Evolutionary conservation across 345 rosid genomes (phyloP).

Genomic region (Turritis glabra): DNA sequence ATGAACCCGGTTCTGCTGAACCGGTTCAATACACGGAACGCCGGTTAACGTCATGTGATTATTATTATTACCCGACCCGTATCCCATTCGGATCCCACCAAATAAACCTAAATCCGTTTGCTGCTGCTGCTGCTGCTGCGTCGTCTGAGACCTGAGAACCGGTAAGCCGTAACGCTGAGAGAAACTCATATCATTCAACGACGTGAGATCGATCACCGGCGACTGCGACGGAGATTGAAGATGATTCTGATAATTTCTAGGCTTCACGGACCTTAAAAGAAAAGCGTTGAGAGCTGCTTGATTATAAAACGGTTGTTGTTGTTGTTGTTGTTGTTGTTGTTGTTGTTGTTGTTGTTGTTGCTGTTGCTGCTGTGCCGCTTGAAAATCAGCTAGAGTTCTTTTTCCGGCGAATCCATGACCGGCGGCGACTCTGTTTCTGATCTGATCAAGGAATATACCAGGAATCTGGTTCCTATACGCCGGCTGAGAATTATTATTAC

Average conservation of each 20-base stretch:
- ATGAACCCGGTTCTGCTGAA: constrained; percentile 40
- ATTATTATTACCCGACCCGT: constrained; percentile 22
- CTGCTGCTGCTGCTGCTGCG: constrained; percentile 33
- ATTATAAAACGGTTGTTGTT: constrained; percentile 31
- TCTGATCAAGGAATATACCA: constrained; percentile 63
- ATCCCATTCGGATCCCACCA: constrained; percentile 31
- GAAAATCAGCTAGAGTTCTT: constrained; percentile 70
- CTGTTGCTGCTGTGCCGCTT: constrained; percentile 41
- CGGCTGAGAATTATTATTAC: constrained; percentile 30
- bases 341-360: constrained; percentile 22
- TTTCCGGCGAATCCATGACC: constrained; percentile 53
- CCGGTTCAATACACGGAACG: constrained; percentile 44
- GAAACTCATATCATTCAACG: constrained; percentile 25
- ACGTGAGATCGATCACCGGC: constrained; percentile 45
- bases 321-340: not conserved
- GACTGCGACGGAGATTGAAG: constrained; percentile 42
- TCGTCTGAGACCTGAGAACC: constrained; percentile 42
- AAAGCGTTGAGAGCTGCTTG: constrained; percentile 50
- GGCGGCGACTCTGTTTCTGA: constrained; percentile 47
- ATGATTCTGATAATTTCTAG: constrained; percentile 50
- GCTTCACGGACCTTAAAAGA: constrained; percentile 76
- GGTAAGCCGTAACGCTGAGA: constrained; percentile 55
- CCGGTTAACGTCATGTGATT: constrained; percentile 30
- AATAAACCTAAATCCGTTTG: constrained; percentile 17
- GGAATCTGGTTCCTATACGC: constrained; percentile 55